Base-by-base conservation (phyloP, 148 eudicot genomes). In the Chenopodium suecicum region DNA sequence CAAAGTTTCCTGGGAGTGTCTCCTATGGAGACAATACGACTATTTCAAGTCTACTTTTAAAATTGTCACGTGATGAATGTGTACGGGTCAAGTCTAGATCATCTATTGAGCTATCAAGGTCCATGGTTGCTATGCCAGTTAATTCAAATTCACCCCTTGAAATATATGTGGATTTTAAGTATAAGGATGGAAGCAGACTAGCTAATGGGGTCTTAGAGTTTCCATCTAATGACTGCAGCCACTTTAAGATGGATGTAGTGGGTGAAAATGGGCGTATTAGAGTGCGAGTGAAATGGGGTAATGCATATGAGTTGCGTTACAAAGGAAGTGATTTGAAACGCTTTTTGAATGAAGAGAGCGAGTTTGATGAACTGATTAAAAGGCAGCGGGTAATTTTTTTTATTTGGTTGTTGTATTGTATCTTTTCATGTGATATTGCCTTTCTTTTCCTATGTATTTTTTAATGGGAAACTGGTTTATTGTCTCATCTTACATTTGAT, bases 281-380 rank as follows among this genome's bases (percentile, higher is more conserved):
- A 75, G 77, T 75, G 64, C 64, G 65, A 50, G 77, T 75, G 32
- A 29, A 8, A 20, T 75, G 77, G 77, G 58, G 34, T 25, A 22
- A 75, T 14, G 77, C 41, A 23, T 75, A 54, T 27, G 32, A 75
- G 19, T 46, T 48, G 50, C 62, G 25, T 48, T 9, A 48, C 11
- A 74, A 17, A 50, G 60, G 2, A 25, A 74, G 62, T 22, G 54
- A 17, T 54, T 62, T 48, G 60, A 48, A 48, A n/a, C 6, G 62
- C 16, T 44, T 31, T 9, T 48, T 10, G 52, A 48, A 48, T 48
- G 12, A n/a, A 44, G 75, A 72, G 52, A 44, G 47, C 23, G 5
- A 23, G 54, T 3, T 41, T 44, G 75, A 20, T 7, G 54, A 72
- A 1, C 29, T 41, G 11, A 14, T 7, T 9, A 72, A 72, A 72